Evolutionary conservation across 495 filamentous ascomycete species (phyloP).

Genomic region (Lasiosphaeria ovina): DNA sequence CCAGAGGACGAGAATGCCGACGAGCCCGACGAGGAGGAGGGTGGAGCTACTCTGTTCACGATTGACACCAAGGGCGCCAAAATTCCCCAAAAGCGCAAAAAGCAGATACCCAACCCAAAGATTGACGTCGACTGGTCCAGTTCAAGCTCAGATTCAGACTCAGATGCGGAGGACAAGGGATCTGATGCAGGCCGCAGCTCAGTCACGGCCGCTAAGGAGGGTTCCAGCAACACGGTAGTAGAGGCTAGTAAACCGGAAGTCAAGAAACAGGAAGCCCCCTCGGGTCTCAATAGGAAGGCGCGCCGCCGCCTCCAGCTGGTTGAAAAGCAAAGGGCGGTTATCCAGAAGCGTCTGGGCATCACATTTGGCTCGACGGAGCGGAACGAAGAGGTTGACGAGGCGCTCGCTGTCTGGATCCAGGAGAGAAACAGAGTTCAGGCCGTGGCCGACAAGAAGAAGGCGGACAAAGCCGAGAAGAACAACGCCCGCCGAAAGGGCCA

Average conservation of each 20-base stretch:
- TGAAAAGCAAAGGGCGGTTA: slow-evolving; percentile 18
- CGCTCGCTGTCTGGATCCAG: slow-evolving; percentile 20
- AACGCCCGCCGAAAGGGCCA: neutral
- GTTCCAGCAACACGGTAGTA: neutral
- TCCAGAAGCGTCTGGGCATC: slow-evolving; percentile 22
- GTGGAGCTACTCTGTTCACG: neutral
- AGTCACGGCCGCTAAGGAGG: too few relatives aligned
- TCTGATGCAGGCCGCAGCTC: neutral
- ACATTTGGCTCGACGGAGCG: slow-evolving; percentile 11
- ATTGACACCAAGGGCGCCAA: slow-evolving; percentile 6
- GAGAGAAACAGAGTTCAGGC: slow-evolving; percentile 1
- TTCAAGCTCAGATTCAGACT: slow-evolving; percentile 4
- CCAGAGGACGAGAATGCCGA: neutral
- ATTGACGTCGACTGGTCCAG: neutral
- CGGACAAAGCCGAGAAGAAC: neutral
- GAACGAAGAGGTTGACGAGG: slow-evolving; percentile 20
- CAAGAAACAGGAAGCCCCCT: slow-evolving; percentile 4
- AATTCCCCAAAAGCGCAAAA: neutral
- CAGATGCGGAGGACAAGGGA: neutral
- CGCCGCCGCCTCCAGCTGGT: slow-evolving; percentile 30
- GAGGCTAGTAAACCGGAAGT: neutral
- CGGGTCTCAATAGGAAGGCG: slow-evolving; percentile 20
- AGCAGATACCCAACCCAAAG: neutral
- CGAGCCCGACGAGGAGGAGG: neutral
- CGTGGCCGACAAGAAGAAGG: slow-evolving; percentile 9